phyloP scores from a whole-genome alignment of 108 stramenopile genomes.

The Hondaea fermentalgiana region DNA sequence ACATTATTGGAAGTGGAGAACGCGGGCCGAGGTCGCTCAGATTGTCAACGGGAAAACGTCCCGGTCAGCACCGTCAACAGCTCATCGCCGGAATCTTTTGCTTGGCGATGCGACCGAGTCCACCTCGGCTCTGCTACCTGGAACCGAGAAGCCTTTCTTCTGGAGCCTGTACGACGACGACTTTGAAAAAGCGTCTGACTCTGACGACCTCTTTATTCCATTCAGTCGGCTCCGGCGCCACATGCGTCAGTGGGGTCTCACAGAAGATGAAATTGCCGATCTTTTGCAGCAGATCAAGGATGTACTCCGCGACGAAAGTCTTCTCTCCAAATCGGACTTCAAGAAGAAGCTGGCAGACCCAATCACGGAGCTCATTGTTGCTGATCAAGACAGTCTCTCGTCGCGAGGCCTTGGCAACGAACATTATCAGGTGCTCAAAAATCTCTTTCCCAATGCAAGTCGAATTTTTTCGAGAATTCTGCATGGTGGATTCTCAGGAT shows the following conservation, averaged over 20 bases:
- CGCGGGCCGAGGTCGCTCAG: neutral
- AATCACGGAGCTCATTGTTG: neutral
- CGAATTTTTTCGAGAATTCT: neutral
- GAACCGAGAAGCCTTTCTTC: neutral
- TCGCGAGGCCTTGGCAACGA: neutral
- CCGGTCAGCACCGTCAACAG: neutral
- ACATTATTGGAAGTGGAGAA: conserved; percentile 6
- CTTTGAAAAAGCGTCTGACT: neutral
- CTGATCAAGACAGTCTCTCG: neutral
- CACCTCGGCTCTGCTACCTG: neutral
- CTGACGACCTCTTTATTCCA: neutral
- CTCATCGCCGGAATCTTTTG: neutral
- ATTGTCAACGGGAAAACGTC: neutral
- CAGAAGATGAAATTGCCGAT: neutral
- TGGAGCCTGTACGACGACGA: neutral
- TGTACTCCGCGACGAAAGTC: neutral
- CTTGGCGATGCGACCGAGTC: neutral
- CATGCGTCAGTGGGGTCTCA: neutral
- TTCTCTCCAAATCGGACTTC: neutral
- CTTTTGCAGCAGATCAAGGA: neutral
- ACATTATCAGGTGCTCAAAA: neutral
- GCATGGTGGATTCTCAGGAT: neutral
- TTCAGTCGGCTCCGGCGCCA: neutral
- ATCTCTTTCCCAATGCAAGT: neutral
- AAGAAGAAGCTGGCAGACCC: neutral